A percentile compares a stretch with the other conserved stretches of the same genome.
Conservation (phyloP, 495 filamentous ascomycete species). For the Cladorrhinum samala region DNA sequence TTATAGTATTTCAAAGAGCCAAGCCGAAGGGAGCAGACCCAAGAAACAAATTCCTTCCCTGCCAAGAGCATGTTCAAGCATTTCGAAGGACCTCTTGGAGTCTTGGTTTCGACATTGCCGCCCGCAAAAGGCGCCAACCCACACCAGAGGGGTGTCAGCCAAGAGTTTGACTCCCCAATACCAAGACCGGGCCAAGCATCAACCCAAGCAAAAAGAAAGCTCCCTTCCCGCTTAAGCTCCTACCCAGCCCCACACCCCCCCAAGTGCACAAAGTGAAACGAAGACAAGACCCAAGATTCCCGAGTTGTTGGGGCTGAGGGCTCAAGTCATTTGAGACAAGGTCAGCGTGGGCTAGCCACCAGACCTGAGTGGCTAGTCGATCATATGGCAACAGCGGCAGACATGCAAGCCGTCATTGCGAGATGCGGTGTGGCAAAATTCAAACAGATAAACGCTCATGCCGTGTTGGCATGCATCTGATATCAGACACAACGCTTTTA, state of each 20-base stretch:
- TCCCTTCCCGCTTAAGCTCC: constrained; percentile 11
- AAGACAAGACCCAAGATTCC: too few species aligned
- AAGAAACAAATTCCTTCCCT: background rate
- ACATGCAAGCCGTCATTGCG: background rate
- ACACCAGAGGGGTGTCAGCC: constrained; percentile 1
- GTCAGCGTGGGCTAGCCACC: background rate
- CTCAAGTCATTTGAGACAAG: background rate
- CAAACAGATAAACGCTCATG: too few species aligned
- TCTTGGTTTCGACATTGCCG: background rate
- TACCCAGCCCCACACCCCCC: background rate
- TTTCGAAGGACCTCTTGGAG: background rate
- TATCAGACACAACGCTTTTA: too few species aligned
- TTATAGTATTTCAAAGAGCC: too few species aligned
- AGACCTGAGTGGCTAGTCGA: background rate
- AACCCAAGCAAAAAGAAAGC: background rate
- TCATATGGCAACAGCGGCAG: background rate
- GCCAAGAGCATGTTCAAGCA: background rate
- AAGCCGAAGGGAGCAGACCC: too few species aligned
- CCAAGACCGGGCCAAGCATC: constrained; percentile 10
- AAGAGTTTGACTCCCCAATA: constrained; percentile 8
- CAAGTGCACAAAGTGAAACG: background rate
- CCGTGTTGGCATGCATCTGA: background rate
- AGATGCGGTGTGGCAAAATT: too few species aligned
- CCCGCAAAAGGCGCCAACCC: background rate
- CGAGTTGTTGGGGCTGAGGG: too few species aligned